Evolutionary conservation across 2,329 filamentous ascomycete species (phyloP), one percentile per base, ranked within the genome.

Genomic region (Curvularia sp.): DNA sequence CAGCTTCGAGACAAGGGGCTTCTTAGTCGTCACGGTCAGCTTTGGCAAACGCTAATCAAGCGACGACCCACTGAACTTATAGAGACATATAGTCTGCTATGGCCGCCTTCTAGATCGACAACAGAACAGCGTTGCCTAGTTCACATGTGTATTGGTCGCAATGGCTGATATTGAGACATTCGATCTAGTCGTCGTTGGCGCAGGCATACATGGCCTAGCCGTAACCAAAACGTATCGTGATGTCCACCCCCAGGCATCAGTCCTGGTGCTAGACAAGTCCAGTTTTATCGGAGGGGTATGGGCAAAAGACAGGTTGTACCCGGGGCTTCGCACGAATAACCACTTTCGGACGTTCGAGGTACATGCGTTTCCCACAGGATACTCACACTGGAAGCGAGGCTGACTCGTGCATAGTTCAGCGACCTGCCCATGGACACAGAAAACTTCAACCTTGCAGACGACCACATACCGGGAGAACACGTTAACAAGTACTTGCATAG

Each of bases 401-500:
- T 50, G 36, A 50, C 36, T 50, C 19, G 21, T 13, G 21, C 28
- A 41, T 36, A 81, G 67, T 80, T 74, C 43, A 73, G 72, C 30
- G 79, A 78, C 66, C 58, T 71, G 41, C 70, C 73, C 5, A 72
- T 77, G 71, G 64, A 62, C 15, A 67, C 64, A 5, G 59, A 69
- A 27, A 65, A 64, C 0, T 74, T 65, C 39, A 52, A 69, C 30
- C 53, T 66, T 30, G 63, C 71, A 0, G 83, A 83, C 13, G 73
- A 87, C 43, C 87, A 90, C 70, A 86, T 90, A 47, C 83, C 87
- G 0, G 87, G 86, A 0, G 64, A 78, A 1, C 80, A 84, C 2
- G 74, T 89, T 49, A 83, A 88, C 65, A 63, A 73, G 0, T 90
- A 90, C 69, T 74, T 90, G 7, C 77, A 77, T 27, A 78, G 81